These are phyloP conservation scores for Chrysosporium queenslandicum DNA, from an alignment of 2,329 filamentous ascomycete species.

Conservation along the genomic window DNA sequence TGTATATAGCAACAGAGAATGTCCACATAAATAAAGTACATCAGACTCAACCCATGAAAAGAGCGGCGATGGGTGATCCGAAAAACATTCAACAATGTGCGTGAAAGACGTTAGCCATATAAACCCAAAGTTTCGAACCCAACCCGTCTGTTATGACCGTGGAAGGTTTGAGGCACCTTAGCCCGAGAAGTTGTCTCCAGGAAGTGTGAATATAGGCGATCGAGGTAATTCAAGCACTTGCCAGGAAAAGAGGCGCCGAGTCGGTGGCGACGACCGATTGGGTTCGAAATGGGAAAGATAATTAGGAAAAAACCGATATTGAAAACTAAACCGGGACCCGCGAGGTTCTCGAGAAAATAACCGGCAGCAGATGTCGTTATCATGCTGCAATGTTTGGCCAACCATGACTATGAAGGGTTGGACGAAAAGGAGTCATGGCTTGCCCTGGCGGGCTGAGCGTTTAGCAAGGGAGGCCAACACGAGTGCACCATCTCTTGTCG, in stretches of 20 bases:
- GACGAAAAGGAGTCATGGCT: slow-evolving; percentile 5
- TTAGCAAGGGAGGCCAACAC: slow-evolving; percentile 33
- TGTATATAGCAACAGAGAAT: background rate
- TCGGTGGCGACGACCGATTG: slow-evolving; percentile 1
- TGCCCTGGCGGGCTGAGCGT: background rate
- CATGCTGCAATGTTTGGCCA: slow-evolving; percentile 1
- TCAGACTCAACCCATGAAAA: background rate
- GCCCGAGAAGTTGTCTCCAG: background rate
- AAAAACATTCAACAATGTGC: slow-evolving; percentile 4
- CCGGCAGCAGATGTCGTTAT: background rate
- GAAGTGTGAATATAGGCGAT: background rate
- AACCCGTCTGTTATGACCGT: background rate
- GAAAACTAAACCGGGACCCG: background rate
- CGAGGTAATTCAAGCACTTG: background rate
- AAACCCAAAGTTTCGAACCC: background rate
- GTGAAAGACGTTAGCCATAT: slow-evolving; percentile 1
- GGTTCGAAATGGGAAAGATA: background rate
- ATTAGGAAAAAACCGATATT: background rate
- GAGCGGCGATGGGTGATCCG: slow-evolving; percentile 1
- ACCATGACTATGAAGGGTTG: background rate
- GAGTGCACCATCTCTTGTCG: slow-evolving; percentile 26
- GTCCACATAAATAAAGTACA: background rate
- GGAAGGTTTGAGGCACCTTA: too few relatives aligned
- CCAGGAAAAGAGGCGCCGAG: background rate
- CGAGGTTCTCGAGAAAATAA: background rate